These are phyloP conservation scores for Cryptococcus sp. DNA, from an alignment of 1,284 basidiomycete species.

Conservation along the genomic window DNA sequence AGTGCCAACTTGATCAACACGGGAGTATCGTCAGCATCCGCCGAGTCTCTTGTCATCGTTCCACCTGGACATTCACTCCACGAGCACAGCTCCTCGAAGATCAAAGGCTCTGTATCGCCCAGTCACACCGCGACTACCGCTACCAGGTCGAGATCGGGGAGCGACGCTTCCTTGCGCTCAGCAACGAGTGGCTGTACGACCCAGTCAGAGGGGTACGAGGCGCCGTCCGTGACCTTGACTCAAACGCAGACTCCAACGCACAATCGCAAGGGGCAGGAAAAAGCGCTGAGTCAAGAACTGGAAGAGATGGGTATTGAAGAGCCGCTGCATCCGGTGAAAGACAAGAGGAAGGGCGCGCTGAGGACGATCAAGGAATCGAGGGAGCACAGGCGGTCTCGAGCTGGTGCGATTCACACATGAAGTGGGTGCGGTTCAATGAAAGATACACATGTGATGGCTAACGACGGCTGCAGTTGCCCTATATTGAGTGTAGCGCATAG, in stretches of 20 bases:
- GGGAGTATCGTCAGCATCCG: no score
- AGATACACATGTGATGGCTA: no score
- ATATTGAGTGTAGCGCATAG: no score
- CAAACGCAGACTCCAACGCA: neutral
- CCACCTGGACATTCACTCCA: neutral
- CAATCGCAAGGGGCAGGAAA: neutral
- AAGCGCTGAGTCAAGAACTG: constrained; percentile 6
- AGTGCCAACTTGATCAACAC: neutral
- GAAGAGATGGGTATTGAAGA: constrained; percentile 4
- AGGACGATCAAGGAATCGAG: no score
- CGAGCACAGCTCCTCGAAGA: neutral
- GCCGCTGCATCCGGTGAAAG: no score
- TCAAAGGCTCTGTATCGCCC: neutral
- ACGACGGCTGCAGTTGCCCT: neutral
- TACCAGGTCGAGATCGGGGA: neutral
- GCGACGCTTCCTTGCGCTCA: neutral
- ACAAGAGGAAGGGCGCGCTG: no score
- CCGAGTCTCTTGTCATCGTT: neutral
- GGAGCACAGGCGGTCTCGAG: no score
- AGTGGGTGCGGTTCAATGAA: neutral
- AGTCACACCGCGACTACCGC: neutral
- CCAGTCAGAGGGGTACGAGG: neutral
- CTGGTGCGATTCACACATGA: no score
- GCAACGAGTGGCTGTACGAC: neutral
- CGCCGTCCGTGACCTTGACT: neutral